Percentiles rank a stretch among this genome's conserved stretches.
Conservation (phyloP, 257 asterid species). For the Rehmannia glutinosa region DNA sequence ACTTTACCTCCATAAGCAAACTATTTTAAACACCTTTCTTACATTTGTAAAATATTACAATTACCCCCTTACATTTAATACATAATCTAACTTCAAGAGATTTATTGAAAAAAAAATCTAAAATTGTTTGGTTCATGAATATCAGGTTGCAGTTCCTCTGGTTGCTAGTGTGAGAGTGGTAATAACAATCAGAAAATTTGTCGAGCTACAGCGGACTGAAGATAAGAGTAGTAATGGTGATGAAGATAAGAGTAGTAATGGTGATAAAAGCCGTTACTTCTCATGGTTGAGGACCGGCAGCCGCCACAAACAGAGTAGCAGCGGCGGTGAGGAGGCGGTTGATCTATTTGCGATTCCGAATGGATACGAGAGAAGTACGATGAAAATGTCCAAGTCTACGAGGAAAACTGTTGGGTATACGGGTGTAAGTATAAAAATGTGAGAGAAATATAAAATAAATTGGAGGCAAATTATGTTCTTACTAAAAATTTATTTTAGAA, state of each 20-base stretch:
- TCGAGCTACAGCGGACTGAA: constrained; percentile 59
- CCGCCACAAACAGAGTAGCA: constrained; percentile 19
- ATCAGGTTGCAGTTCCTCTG: constrained; percentile 90
- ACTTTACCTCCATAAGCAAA: no score
- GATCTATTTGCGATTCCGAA: constrained; percentile 75
- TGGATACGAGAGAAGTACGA: constrained; percentile 65
- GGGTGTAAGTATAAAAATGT: no score
- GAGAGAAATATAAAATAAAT: no score
- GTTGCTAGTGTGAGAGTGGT: constrained; percentile 91
- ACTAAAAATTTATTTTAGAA: no score
- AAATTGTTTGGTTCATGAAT: neutral
- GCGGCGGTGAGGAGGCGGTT: constrained; percentile 14
- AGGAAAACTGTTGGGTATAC: no score
- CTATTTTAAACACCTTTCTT: no score
- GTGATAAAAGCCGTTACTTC: constrained; percentile 1
- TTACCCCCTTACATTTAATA: no score
- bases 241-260: constrained; percentile 20
- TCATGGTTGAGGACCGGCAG: constrained; percentile 28
- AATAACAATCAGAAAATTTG: constrained; percentile 76
- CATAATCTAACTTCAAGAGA: no score
- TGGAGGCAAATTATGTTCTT: no score
- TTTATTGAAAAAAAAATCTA: no score
- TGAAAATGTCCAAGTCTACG: constrained; percentile 46
- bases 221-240: neutral
- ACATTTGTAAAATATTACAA: no score